A percentile compares a stretch with the other conserved stretches of the same genome.
These are phyloP conservation scores for Collybia sp. DNA, from an alignment of 768 basidiomycete species.

Conservation along the genomic window DNA sequence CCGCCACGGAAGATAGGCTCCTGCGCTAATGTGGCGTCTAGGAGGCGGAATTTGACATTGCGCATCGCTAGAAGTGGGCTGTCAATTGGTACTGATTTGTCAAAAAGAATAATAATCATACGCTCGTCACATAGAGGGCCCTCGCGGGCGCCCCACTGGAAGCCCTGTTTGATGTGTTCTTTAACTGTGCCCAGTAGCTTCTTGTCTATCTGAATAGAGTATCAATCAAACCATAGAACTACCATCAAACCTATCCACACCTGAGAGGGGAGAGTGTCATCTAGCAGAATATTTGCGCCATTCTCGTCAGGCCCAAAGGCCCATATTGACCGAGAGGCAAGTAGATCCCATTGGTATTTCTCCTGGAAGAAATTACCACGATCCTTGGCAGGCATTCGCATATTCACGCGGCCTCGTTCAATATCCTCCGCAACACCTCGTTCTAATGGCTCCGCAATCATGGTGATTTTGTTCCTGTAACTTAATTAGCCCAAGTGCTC, in stretches of 20 bases:
- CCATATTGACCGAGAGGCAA: constrained; percentile 98
- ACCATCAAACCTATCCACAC: constrained; percentile 29
- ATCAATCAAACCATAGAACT: neutral
- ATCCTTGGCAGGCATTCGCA: constrained; percentile 94
- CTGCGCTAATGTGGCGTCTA: constrained; percentile 88
- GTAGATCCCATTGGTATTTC: constrained; percentile 96
- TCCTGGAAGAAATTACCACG: constrained; percentile 94
- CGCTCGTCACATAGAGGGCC: constrained; percentile 98
- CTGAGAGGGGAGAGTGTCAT: constrained; percentile 95
- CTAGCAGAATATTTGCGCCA: constrained; percentile 89
- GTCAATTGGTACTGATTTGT: constrained; percentile 1
- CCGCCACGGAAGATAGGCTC: constrained; percentile 98
- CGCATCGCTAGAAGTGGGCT: constrained; percentile 70
- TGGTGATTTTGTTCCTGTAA: constrained; percentile 90
- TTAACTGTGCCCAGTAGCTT: constrained; percentile 84
- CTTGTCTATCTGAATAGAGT: constrained; percentile 72
- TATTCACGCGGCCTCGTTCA: constrained; percentile 87
- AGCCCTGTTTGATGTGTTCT: constrained; percentile 97
- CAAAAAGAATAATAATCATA: constrained; percentile 44
- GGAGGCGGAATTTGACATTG: constrained; percentile 95
- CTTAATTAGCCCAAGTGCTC: constrained; percentile 6
- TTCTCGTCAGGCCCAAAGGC: constrained; percentile 97
- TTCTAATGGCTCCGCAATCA: constrained; percentile 98
- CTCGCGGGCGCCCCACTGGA: constrained; percentile 99
- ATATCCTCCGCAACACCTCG: constrained; percentile 95